Percentiles rank a stretch among this genome's conserved stretches.
Evolutionary conservation across 2,329 filamentous ascomycete species (phyloP).

Genomic region (Septoria linicola): DNA sequence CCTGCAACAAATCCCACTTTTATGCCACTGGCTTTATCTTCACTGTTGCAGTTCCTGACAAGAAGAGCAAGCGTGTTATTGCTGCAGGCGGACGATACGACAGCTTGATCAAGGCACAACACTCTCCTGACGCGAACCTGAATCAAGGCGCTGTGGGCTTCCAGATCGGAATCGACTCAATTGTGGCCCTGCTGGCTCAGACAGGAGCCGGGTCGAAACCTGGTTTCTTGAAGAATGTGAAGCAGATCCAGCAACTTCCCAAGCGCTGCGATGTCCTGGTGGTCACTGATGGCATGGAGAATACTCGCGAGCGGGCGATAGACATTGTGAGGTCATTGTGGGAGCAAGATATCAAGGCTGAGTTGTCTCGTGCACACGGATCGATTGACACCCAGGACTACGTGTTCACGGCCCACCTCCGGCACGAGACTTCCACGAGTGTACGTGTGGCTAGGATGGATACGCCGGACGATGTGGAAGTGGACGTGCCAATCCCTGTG

Average conservation of each 20-base stretch:
- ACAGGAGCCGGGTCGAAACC: conserved; percentile 21
- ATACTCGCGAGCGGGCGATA: conserved; percentile 73
- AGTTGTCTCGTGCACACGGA: conserved; percentile 69
- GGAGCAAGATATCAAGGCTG: conserved; percentile 79
- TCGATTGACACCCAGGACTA: conserved; percentile 41
- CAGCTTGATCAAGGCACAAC: conserved; percentile 78
- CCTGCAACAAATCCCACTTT: conserved; percentile 87
- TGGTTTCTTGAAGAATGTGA: conserved; percentile 24
- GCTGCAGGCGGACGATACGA: conserved; percentile 95
- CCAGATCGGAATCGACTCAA: conserved; percentile 81
- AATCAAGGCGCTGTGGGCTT: conserved; percentile 72
- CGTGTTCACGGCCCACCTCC: conserved; percentile 85
- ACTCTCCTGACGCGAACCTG: conserved; percentile 59
- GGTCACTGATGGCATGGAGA: conserved; percentile 69
- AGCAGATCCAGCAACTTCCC: conserved; percentile 14
- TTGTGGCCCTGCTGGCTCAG: conserved; percentile 51
- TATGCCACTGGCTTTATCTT: conserved; percentile 85
- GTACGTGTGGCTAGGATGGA: conserved; percentile 59
- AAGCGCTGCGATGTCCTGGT: conserved; percentile 77
- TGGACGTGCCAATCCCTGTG: conserved; percentile 70
- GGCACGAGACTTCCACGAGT: conserved; percentile 61
- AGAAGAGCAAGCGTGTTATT: conserved; percentile 62
- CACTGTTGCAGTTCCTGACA: conserved; percentile 84
- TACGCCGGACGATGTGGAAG: conserved; percentile 52
- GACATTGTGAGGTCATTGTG: conserved; percentile 78